These are phyloP conservation scores for Scheffersomyces illinoinensis DNA, from an alignment of 1,139 yeast species.

Conservation along the genomic window DNA sequence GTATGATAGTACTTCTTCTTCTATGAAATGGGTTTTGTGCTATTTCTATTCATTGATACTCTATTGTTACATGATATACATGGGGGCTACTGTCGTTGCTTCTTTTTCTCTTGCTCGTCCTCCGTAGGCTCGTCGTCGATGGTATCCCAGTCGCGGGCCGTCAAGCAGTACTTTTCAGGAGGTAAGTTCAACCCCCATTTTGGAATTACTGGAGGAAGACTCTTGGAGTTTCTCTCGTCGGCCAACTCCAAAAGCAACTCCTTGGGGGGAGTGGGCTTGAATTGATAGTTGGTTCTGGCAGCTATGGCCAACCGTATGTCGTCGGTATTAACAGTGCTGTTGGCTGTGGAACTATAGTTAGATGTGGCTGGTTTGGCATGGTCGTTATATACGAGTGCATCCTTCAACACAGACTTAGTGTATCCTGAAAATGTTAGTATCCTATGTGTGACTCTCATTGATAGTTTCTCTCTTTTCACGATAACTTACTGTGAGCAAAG, in stretches of 20 bases:
- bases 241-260: slow-evolving; percentile 89
- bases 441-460: background rate
- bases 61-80: background rate
- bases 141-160: slow-evolving; percentile 73
- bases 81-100: slow-evolving; percentile 1
- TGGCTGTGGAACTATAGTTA: slow-evolving; percentile 36
- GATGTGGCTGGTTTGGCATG: slow-evolving; percentile 56
- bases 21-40: background rate
- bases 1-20: no score
- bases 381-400: slow-evolving; percentile 85
- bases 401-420: slow-evolving; percentile 82
- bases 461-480: background rate
- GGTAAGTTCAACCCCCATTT: slow-evolving; percentile 93
- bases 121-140: slow-evolving; percentile 37
- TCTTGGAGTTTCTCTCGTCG: slow-evolving; percentile 83
- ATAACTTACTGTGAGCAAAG: slow-evolving; percentile 69
- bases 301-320: slow-evolving; percentile 92
- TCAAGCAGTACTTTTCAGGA: slow-evolving; percentile 94
- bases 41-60: background rate
- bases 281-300: slow-evolving; percentile 90
- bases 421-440: slow-evolving; percentile 47
- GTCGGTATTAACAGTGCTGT: slow-evolving; percentile 70
- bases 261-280: slow-evolving; percentile 94
- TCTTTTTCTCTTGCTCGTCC: slow-evolving; percentile 13
- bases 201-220: slow-evolving; percentile 89